These are phyloP conservation scores for Dorcoceras hygrometricum DNA, from an alignment of 257 asterid species.

Conservation along the genomic window DNA sequence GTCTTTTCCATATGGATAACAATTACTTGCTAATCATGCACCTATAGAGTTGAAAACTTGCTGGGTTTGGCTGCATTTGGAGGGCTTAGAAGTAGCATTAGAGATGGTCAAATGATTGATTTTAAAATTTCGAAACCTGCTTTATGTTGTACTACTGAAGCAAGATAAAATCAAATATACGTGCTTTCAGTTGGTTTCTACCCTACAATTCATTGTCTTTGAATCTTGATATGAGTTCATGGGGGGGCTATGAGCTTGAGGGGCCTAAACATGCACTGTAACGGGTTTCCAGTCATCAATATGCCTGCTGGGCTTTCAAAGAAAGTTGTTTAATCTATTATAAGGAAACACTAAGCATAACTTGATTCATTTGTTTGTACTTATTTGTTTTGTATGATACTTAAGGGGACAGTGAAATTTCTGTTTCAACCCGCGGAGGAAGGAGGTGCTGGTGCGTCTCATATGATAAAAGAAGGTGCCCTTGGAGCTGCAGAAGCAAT, in stretches of 20 bases:
- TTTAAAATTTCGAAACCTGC: not conserved
- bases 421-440: conserved; percentile 96
- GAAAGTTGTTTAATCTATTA: not conserved
- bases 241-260: not conserved
- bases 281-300: no score
- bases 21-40: not conserved
- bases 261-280: not conserved
- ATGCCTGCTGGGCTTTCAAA: not conserved
- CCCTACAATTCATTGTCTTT: not conserved
- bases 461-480: conserved; percentile 84
- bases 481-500: conserved; percentile 72
- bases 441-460: conserved; percentile 84
- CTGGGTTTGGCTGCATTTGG: not conserved
- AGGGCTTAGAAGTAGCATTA: no score
- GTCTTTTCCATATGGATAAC: not conserved
- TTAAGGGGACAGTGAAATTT: conserved; percentile 85
- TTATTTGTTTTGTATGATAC: conserved; percentile 13
- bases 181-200: not conserved
- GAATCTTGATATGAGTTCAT: not conserved
- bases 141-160: no score
- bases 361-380: not conserved
- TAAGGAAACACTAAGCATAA: not conserved
- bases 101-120: not conserved
- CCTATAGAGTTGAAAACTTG: not conserved
- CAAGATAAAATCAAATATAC: not conserved